Evolutionary conservation across 768 basidiomycete species (phyloP).

Genomic region (Pholiota microspora): DNA sequence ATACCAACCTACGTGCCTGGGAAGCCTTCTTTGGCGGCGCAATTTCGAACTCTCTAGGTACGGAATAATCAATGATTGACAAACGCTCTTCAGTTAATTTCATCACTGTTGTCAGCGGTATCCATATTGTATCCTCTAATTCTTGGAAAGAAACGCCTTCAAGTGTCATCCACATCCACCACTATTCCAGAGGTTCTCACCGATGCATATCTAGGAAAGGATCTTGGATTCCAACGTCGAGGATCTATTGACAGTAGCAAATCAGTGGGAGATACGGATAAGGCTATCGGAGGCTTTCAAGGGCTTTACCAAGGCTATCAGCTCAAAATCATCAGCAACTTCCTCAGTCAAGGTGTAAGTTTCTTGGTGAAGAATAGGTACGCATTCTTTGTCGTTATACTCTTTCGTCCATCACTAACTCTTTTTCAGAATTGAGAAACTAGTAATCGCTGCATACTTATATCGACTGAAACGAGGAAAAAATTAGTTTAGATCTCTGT

Average conservation of each 20-base stretch:
- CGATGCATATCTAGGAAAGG: slow-evolving; percentile 32
- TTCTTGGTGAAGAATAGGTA: slow-evolving; percentile 60
- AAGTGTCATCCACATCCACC: slow-evolving; percentile 40
- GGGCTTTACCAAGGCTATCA: slow-evolving; percentile 55
- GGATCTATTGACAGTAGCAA: slow-evolving; percentile 5
- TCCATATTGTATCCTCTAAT: slow-evolving; percentile 55
- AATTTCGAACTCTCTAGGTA: slow-evolving; percentile 48
- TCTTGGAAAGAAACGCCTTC: slow-evolving; percentile 56
- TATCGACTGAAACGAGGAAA: background rate
- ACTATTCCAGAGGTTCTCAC: slow-evolving; percentile 25
- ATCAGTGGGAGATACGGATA: slow-evolving; percentile 14
- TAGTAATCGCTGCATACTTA: slow-evolving; percentile 13
- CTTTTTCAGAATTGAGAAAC: slow-evolving; percentile 11
- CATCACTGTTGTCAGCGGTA: too few relatives aligned
- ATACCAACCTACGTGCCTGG: slow-evolving; percentile 33
- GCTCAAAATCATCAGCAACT: slow-evolving; percentile 50
- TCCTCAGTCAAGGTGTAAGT: slow-evolving; percentile 56
- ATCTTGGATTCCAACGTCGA: slow-evolving; percentile 8
- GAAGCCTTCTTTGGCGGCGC: slow-evolving; percentile 60
- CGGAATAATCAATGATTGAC: background rate
- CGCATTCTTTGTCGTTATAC: background rate
- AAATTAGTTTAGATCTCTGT: background rate
- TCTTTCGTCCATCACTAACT: background rate
- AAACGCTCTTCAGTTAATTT: background rate
- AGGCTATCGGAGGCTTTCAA: slow-evolving; percentile 12